Evolutionary conservation across 148 eudicot species (phyloP).

Genomic region (Heliamphora exappendiculata): DNA sequence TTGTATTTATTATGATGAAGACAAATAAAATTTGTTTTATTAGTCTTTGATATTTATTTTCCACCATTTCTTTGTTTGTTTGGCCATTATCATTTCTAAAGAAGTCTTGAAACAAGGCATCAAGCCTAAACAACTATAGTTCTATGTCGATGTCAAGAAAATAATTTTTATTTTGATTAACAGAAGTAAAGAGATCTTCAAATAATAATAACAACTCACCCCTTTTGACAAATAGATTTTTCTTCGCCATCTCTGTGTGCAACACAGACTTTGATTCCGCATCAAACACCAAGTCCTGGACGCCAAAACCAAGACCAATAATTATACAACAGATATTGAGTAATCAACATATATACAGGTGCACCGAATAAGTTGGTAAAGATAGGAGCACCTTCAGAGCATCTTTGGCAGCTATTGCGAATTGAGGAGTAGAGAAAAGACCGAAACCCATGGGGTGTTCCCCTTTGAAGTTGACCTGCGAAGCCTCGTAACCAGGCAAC

Average conservation of each 20-base stretch:
- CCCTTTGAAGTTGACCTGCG: slow-evolving; percentile 85
- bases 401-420: slow-evolving; percentile 80
- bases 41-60: no score
- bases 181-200: neutral
- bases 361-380: neutral
- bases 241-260: slow-evolving; percentile 98
- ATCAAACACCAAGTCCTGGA: slow-evolving; percentile 81
- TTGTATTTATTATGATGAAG: no score
- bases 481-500: slow-evolving; percentile 98
- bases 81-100: no score
- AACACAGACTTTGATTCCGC: slow-evolving; percentile 65
- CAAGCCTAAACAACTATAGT: no score
- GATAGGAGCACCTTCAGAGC: slow-evolving; percentile 65
- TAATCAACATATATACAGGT: neutral
- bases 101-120: no score
- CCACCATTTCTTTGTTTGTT: no score
- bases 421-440: slow-evolving; percentile 61
- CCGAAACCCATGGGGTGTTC: slow-evolving; percentile 93
- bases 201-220: slow-evolving; percentile 34
- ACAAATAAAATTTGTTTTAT: no score
- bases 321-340: neutral
- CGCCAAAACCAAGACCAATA: neutral
- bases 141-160: no score
- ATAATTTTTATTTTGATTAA: no score
- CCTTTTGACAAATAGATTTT: slow-evolving; percentile 86